phyloP scores from a whole-genome alignment of 441 rosid species.

The Populus hybrid region DNA sequence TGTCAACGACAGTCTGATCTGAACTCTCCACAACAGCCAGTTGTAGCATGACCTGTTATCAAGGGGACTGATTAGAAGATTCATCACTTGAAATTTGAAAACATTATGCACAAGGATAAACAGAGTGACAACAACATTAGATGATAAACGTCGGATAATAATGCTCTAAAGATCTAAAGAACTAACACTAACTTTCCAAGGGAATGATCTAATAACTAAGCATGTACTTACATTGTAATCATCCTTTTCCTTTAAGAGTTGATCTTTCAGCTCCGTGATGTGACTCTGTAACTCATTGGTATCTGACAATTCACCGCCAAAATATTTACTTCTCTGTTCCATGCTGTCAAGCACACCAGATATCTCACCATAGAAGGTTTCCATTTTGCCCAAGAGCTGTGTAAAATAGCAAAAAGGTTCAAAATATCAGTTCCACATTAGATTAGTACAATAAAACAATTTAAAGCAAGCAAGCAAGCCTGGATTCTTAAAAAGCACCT shows the following conservation, averaged over 20 bases:
- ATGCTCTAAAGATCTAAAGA: not conserved
- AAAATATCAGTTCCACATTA: conserved; percentile 7
- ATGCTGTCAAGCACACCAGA: conserved; percentile 53
- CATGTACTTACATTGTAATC: conserved; percentile 57
- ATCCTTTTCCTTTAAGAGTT: conserved; percentile 58
- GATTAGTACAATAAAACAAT: conserved; percentile 7
- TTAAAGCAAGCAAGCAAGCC: conserved; percentile 7
- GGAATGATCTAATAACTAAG: not conserved
- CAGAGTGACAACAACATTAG: not conserved
- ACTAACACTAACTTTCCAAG: not conserved
- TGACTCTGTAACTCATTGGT: conserved; percentile 45
- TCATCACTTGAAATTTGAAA: not conserved
- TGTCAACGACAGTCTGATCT: conserved; percentile 48
- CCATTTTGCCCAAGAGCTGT: conserved; percentile 71
- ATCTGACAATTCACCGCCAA: conserved; percentile 45
- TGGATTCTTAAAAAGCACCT: conserved; percentile 39
- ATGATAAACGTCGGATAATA: not conserved
- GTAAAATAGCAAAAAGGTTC: conserved; percentile 6
- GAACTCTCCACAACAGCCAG: conserved; percentile 39
- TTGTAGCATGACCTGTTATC: conserved; percentile 57
- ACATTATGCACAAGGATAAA: not conserved
- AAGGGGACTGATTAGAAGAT: conserved; percentile 14
- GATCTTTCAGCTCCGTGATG: conserved; percentile 61
- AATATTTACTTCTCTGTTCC: conserved; percentile 51
- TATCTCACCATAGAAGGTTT: conserved; percentile 60